phyloP scores from a whole-genome alignment of 1,139 yeast species.

The Geotrichum carabidarum region DNA sequence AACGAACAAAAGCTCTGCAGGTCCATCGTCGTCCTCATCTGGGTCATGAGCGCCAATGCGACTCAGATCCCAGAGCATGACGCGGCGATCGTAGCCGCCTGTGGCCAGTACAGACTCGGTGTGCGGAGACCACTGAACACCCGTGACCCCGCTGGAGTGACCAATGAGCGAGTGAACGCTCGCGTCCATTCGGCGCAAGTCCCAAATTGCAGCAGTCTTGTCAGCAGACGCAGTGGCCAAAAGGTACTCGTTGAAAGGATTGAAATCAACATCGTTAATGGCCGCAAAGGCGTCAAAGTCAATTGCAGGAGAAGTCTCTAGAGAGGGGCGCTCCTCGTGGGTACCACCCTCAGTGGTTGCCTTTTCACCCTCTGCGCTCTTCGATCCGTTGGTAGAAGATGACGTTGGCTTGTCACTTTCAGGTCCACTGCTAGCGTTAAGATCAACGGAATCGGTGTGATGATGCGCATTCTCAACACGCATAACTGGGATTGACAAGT shows the following conservation, averaged over 20 bases:
- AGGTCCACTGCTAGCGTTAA: constrained; percentile 45
- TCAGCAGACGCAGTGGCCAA: constrained; percentile 67
- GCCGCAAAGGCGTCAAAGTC: constrained; percentile 49
- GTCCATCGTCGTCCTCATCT: constrained; percentile 34
- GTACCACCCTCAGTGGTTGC: constrained; percentile 1
- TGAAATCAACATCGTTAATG: constrained; percentile 62
- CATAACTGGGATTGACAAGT: constrained; percentile 15
- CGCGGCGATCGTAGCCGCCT: constrained; percentile 66
- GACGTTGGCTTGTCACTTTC: constrained; percentile 41
- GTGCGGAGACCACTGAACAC: constrained; percentile 64
- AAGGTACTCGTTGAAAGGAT: constrained; percentile 49
- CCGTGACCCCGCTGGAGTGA: constrained; percentile 16
- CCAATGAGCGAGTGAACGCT: constrained; percentile 25
- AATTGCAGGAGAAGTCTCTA: constrained; percentile 46
- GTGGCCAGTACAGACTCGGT: constrained; percentile 59
- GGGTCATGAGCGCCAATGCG: constrained; percentile 30
- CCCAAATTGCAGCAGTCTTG: constrained; percentile 63
- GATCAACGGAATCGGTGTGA: constrained; percentile 43
- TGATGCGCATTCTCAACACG: constrained; percentile 16
- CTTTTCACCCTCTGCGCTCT: constrained; percentile 15
- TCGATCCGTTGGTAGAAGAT: neutral
- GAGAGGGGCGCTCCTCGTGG: constrained; percentile 37
- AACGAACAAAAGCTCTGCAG: constrained; percentile 50
- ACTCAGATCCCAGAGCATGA: constrained; percentile 63
- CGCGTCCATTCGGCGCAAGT: constrained; percentile 46